These are phyloP conservation scores for Forsythia suspensa DNA, from an alignment of 257 asterid species.

Conservation along the genomic window DNA sequence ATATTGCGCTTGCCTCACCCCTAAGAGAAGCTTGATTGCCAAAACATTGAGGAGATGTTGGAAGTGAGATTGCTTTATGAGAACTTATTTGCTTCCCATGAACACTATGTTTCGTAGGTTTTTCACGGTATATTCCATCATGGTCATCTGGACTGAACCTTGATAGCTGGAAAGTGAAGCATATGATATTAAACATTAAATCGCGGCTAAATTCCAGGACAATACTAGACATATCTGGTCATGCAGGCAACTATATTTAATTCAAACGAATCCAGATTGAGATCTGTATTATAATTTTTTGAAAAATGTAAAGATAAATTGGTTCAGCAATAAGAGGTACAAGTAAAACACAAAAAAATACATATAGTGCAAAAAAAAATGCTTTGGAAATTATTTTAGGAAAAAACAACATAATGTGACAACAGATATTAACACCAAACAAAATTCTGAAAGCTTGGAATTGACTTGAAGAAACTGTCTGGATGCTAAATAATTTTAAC, in stretches of 20 bases:
- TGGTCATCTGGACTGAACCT: constrained; percentile 57
- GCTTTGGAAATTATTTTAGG: neutral
- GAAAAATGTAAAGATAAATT: constrained; percentile 6
- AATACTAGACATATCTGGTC: constrained; percentile 23
- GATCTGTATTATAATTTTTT: neutral
- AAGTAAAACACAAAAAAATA: neutral
- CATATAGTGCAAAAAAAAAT: neutral
- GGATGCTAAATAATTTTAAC: constrained; percentile 1
- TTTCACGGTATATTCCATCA: constrained; percentile 47
- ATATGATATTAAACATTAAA: constrained; percentile 12
- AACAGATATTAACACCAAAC: constrained; percentile 12
- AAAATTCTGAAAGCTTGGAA: neutral
- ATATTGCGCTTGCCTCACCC: constrained; percentile 42
- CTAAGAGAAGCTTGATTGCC: constrained; percentile 46
- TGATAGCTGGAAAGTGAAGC: constrained; percentile 54
- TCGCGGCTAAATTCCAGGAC: neutral
- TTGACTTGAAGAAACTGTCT: neutral
- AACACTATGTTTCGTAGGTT: constrained; percentile 39
- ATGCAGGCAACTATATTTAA: constrained; percentile 27
- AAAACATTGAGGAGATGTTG: constrained; percentile 77
- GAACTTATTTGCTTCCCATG: constrained; percentile 48
- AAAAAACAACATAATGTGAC: constrained; percentile 6
- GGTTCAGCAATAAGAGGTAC: constrained; percentile 12
- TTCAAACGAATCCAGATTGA: neutral
- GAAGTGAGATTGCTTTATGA: constrained; percentile 78